Base-by-base conservation (phyloP, 2,329 filamentous ascomycete species). In the Colletotrichum theobromicola region DNA sequence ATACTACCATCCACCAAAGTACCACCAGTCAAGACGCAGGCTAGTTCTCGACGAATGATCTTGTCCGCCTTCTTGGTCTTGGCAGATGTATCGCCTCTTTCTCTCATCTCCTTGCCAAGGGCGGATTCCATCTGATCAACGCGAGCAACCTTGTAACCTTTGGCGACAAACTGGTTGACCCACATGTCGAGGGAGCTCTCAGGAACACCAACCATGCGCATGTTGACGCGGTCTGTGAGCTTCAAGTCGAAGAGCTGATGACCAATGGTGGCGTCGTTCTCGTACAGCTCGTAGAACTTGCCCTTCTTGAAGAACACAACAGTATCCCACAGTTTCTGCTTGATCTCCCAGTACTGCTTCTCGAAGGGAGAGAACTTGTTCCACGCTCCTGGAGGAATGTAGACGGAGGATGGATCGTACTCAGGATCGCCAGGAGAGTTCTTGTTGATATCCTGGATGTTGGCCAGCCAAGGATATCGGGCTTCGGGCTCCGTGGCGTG, bases 241-340 rank as follows among this genome's bases (percentile, higher is more conserved):
- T 99, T 99, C 71, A 99, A 90, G 83, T 99, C 97, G 79, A 99
- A 99, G 18, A 98, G 88, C 82, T 98, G 97, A 81, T 99, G 96
- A 6, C 97, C 97, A 70, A 98, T 93, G 0, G 96, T 98, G 7
- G 97, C 97, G 84, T 99, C 97, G 75, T 98, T 98, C 83, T 99
- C 97, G 81, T 98, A 99, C 0, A 99, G 89, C 82, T 99, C 97
- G 81, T 98, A 99, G 84, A 99, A 99, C 80, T 99, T 99, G 80
- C 97, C 97, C 88, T 99, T 99, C 85, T 98, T 99, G 92, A 99
- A 99, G 85, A 99, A 99, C 18, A 99, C 96, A 60, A 99, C 93
- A 0, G 96, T 98, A 78, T 98, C 95, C 94, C 95, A 98, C 77
- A 97, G 94, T 79, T 98, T 98, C 83, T 96, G 94, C 86, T 99